Base-by-base conservation (phyloP, 2,329 filamentous ascomycete genomes). In the Fusarium stilboides region DNA sequence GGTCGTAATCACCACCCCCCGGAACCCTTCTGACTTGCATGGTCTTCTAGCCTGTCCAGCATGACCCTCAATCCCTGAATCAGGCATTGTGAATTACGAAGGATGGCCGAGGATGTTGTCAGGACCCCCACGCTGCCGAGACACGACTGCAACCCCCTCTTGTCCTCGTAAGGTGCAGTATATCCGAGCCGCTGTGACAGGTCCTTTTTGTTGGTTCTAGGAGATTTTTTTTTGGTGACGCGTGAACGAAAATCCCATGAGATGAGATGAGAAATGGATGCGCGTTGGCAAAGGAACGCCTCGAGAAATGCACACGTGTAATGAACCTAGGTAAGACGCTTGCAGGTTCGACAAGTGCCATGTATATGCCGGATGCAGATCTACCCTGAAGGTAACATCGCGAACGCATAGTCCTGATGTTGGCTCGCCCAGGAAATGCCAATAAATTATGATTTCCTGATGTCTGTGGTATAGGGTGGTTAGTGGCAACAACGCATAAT, bases 11-110 rank as follows among this genome's bases (percentile, higher is more conserved):
- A 65, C 36, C 61, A 70, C 64, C 49, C 69, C 64, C 71, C 52
- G 42, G 57, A 72, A 63, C 57, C 60, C 57, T 74, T 72, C 69
- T 73, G 69, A 74, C 71, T 72, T 74, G 71, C 71, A 73, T 74
- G 66, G 71, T 54, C 64, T 70, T 65, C 34, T 60, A 60, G 61
- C 34, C 36, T 54, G 62, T 37, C 39, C 45, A 42, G 66, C 67
- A 69, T 70, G 62, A 63, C 60, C 63, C 62, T 60, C 43, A 64
- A 63, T 72, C 63, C 65, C 69, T 74, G 69, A 72, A 54, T 68
- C 68, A 71, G 62, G 59, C 55, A 71, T 58, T 62, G 40, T 43
- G 52, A 69, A 69, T 67, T 70, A 44, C 49, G 62, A 66, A 68
- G 54, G 65, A 58, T 47, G 45, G 49, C 39, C 66, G 64, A 68